These are phyloP conservation scores for Vitis labrusca DNA, from an alignment of 164 flowering plant genomes.

Conservation along the genomic window DNA sequence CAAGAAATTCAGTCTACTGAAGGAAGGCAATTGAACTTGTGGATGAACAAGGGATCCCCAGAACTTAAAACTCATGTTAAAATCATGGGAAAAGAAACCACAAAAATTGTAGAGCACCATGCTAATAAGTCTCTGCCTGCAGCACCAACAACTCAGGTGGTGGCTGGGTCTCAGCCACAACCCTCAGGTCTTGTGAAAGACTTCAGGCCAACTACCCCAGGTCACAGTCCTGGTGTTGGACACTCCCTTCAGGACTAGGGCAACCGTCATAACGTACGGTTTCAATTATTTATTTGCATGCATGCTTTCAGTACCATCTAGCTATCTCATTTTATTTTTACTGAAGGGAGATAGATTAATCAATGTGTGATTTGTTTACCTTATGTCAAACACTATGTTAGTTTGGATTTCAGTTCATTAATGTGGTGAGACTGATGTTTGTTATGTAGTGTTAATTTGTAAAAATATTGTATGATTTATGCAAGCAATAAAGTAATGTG, in stretches of 20 bases:
- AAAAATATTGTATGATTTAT: no score
- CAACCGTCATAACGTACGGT: neutral
- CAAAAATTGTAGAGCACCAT: neutral
- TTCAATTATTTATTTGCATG: neutral
- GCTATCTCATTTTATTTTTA: neutral
- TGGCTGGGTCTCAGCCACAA: neutral
- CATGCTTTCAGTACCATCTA: neutral
- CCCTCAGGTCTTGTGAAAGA: constrained; percentile 15
- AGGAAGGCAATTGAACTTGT: constrained; percentile 20
- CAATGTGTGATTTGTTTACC: no score
- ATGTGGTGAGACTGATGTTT: no score
- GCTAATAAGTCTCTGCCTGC: no score
- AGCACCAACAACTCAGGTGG: neutral
- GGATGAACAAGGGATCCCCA: neutral
- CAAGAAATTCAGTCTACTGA: constrained; percentile 13
- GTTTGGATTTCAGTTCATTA: no score
- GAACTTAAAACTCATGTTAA: neutral
- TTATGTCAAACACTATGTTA: no score
- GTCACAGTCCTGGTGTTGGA: constrained; percentile 46
- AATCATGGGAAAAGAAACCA: neutral
- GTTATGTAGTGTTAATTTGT: no score
- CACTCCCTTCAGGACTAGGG: constrained; percentile 24
- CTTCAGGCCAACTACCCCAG: constrained; percentile 50
- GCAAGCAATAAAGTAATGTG: no score
- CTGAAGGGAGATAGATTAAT: neutral